Evolutionary conservation across 2,329 filamentous ascomycete species (phyloP), one percentile per base, ranked within the genome.

Genomic region (Epichloe scottii): DNA sequence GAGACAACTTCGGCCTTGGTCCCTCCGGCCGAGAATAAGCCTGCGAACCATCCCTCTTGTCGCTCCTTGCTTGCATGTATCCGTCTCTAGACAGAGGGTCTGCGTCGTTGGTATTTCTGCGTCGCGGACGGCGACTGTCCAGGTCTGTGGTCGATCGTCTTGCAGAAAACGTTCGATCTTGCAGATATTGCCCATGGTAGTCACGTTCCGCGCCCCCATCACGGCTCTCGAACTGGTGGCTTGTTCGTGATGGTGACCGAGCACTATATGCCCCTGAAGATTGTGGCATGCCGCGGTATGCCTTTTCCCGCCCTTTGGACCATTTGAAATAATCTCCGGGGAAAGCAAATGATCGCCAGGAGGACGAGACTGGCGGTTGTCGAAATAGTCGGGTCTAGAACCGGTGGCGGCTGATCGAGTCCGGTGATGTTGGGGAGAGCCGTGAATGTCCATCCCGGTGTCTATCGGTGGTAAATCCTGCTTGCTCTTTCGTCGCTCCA

Each of bases 381-480:
- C 59, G 35, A 66, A 65, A 41, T 67, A 64, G 21, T 68, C 64
- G 1, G 63, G 59, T 3, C 63, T 56, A 30, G 55, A 59, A 55
- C 58, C 60, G 26, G 65, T 61, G 1, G 64, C 60, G 19, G 64
- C 63, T 3, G 71, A 72, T 26, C 61, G 64, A 46, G 63, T 67
- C 26, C 68, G 62, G 45, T 63, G 63, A 49, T 65, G 66, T 39
- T 66, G 59, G 38, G 58, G 55, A 4, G 56, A 44, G 43, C 54
- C 58, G 17, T 59, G 57, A 44, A 62, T 55, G 37, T 58, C 55
- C 5, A 70, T 44, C 1, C 70, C 65, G 2, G 74, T 77, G 33
- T 73, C 68, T 14, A 77, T 63, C 5, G 65, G 67, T 4, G 74
- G 72, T 5, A 77, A 57, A 30, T 75, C 62, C 44, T 68, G 65